These are phyloP conservation scores for Cladorrhinum sp. DNA, from an alignment of 2,329 filamentous ascomycete species.

Conservation along the genomic window DNA sequence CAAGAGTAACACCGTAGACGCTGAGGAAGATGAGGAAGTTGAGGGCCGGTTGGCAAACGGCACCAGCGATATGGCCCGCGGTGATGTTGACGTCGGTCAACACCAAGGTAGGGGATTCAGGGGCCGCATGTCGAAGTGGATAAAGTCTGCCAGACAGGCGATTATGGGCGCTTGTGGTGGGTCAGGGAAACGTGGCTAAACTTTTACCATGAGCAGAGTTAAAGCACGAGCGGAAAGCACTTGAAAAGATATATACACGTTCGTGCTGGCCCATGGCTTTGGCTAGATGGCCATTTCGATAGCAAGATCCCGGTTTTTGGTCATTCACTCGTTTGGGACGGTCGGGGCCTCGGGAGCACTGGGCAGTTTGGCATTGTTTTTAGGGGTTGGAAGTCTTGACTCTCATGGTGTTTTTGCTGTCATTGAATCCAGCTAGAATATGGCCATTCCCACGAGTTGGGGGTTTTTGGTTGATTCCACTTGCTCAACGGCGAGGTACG, in stretches of 20 bases:
- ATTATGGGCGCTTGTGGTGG: slow-evolving; percentile 18
- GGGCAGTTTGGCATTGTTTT: not conserved
- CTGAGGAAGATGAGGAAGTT: not conserved
- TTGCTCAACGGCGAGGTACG: not conserved
- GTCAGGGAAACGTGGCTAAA: slow-evolving; percentile 14
- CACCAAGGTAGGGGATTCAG: slow-evolving; percentile 14
- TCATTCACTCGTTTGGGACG: slow-evolving; percentile 5
- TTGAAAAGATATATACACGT: not conserved
- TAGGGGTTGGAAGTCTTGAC: not conserved
- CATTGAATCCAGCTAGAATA: not conserved
- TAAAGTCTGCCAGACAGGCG: slow-evolving; percentile 18
- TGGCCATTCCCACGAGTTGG: not conserved
- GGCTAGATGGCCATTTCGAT: slow-evolving; percentile 2
- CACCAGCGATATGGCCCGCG: not conserved
- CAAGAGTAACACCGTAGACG: not conserved
- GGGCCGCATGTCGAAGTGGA: slow-evolving; percentile 20
- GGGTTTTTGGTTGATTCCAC: not conserved
- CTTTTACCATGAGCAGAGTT: not conserved
- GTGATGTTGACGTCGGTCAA: not conserved
- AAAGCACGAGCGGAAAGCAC: not conserved
- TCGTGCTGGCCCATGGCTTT: not conserved
- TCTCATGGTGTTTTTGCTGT: not conserved
- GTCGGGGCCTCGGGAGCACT: not conserved
- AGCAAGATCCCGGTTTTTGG: not conserved
- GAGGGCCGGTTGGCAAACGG: not conserved